These are phyloP conservation scores for Exobasidium rhododendri DNA, from an alignment of 1,284 basidiomycete genomes.

Conservation along the genomic window DNA sequence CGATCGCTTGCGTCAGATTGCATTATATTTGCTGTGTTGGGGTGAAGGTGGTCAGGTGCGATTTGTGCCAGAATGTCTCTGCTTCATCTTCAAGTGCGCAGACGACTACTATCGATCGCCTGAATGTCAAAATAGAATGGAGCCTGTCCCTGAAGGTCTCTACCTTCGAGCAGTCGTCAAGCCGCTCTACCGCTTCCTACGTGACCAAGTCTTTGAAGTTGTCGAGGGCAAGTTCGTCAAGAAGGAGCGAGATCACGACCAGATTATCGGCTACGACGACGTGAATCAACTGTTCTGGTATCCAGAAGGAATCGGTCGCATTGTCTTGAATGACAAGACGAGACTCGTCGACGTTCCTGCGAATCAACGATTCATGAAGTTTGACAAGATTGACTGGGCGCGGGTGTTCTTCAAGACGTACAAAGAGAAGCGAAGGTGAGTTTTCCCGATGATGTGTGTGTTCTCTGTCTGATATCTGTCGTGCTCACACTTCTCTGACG, in stretches of 20 bases:
- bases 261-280: conserved; percentile 97
- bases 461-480: not conserved
- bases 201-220: conserved; percentile 97
- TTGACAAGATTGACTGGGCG: conserved; percentile 55
- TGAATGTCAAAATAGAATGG: conserved; percentile 92
- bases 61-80: conserved; percentile 94
- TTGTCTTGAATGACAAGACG: conserved; percentile 77
- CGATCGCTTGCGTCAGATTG: conserved; percentile 92
- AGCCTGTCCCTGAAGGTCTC: conserved; percentile 90
- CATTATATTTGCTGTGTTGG: conserved; percentile 93
- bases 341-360: conserved; percentile 60
- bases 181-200: conserved; percentile 93
- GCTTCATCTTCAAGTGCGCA: conserved; percentile 99
- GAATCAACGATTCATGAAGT: conserved; percentile 55
- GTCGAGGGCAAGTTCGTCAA: conserved; percentile 88
- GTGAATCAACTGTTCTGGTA: conserved; percentile 99
- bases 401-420: conserved; percentile 55
- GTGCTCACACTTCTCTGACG: not conserved
- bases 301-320: conserved; percentile 93
- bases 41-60: conserved; percentile 97
- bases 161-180: conserved; percentile 88
- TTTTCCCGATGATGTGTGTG: not conserved
- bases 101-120: conserved; percentile 99
- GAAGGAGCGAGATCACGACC: conserved; percentile 86
- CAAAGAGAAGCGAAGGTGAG: conserved; percentile 46